Evolutionary conservation across 768 basidiomycete species (phyloP), one percentile per base, ranked within the genome.

Genomic region (Hortiboletus campestris): DNA sequence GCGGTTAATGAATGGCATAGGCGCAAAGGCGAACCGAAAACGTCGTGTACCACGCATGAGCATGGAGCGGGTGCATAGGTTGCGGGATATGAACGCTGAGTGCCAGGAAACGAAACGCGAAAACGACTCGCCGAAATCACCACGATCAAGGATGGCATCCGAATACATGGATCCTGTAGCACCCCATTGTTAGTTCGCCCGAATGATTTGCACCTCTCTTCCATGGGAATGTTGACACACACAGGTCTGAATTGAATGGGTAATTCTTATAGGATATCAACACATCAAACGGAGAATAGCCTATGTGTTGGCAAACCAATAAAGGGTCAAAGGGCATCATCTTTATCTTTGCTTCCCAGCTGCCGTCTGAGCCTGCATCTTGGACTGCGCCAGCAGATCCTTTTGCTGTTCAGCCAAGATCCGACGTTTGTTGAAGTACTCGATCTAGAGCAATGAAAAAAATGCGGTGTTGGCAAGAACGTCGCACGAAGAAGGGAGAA

Each of bases 391-490:
- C 31, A 91, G 78, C 50, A 86, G 75, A 39, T 84, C 83, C 64
- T 86, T 89, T 71, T 92, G 91, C 53, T 85, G 83, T 57, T 88
- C 89, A 10, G 84, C 88, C 49, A 94, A 81, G 35, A 91, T 82
- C 50, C 94, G 80, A 35, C 94, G 84, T 69, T 92, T 89, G 75
- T 97, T 96, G 67, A 98, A 97, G 70, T 98, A 96, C 28, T 91
- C 90, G 63, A 98, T 87, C 95, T 98, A 62, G 34, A 58, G 40
- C 11, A 11, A 39, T 12, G 25, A 29, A 22, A 54, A 49, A 20
- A 29, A 49, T 44, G 34, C 16, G 9, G 28, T 32, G 47, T 51
- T n/a, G n/a, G 38, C 49, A 52, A 36, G 39, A n/a, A 40, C 19
- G 44, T 38, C 39, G 51, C n/a, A 46, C 35, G 44, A 40, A 34